phyloP scores from a whole-genome alignment of 106 monocot genomes.

The Narthecium ossifragum region DNA sequence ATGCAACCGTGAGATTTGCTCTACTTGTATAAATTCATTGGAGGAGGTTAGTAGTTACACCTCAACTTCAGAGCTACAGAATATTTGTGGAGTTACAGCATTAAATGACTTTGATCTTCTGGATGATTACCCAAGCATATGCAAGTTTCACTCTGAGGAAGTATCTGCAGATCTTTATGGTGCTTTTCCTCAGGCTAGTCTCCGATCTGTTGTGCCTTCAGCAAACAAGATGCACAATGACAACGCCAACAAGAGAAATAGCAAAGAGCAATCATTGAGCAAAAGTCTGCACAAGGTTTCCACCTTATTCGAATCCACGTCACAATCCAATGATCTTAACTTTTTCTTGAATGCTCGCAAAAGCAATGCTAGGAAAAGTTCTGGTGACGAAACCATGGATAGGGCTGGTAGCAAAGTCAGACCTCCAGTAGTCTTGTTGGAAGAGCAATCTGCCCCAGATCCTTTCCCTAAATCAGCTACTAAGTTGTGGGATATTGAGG shows the following conservation, averaged over 20 bases:
- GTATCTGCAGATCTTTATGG: slow-evolving; percentile 13
- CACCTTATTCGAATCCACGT: slow-evolving; percentile 41
- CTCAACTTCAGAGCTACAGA: slow-evolving; percentile 19
- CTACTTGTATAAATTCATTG: slow-evolving; percentile 26
- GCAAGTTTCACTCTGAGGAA: slow-evolving; percentile 23
- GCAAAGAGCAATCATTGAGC: slow-evolving; percentile 6
- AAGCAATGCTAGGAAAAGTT: slow-evolving; percentile 18
- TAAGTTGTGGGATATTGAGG: slow-evolving; percentile 28
- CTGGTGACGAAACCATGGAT: slow-evolving; percentile 7
- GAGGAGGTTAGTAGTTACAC: slow-evolving; percentile 22
- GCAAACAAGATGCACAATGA: slow-evolving; percentile 8
- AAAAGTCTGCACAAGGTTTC: slow-evolving; percentile 27
- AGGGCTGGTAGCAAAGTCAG: slow-evolving; percentile 6
- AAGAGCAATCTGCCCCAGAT: slow-evolving; percentile 15
- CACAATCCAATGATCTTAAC: slow-evolving; percentile 59
- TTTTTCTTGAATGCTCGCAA: slow-evolving; percentile 59
- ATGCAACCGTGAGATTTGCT: slow-evolving; percentile 69
- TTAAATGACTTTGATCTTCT: slow-evolving; percentile 30
- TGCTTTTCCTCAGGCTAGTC: slow-evolving; percentile 5
- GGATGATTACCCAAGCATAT: slow-evolving; percentile 33
- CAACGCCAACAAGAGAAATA: slow-evolving; percentile 7
- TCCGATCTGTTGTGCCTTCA: slow-evolving; percentile 12
- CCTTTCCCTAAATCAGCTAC: slow-evolving; percentile 6
- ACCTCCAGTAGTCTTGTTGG: slow-evolving; percentile 1
- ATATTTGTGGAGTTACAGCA: slow-evolving; percentile 2